Evolutionary conservation across 352 stramenopile genomes (phyloP).

Genomic region (Phytophthora pseudosyringae): DNA sequence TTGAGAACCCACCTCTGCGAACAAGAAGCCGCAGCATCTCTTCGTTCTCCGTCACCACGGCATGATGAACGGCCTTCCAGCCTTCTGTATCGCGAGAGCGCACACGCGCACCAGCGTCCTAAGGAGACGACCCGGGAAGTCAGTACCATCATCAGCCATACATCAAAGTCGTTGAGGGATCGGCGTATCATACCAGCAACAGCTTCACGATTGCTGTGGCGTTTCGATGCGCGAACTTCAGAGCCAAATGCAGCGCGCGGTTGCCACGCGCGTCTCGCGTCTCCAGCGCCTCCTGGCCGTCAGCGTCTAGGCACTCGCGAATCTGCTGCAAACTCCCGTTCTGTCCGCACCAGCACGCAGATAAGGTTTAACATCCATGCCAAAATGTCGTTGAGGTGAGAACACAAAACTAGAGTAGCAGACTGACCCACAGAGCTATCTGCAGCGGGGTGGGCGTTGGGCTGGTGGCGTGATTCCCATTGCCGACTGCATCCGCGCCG

Average conservation of each 20-base stretch:
- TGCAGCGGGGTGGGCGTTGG: constrained; percentile 50
- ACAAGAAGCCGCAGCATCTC: constrained; percentile 64
- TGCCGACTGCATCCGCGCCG: constrained; percentile 1
- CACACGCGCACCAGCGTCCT: constrained; percentile 68
- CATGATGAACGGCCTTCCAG: constrained; percentile 75
- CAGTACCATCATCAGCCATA: not conserved
- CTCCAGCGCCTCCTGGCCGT: constrained; percentile 47
- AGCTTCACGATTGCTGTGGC: constrained; percentile 56
- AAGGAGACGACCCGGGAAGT: not conserved
- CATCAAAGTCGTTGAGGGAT: not conserved
- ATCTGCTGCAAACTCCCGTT: constrained; percentile 72
- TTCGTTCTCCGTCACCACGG: constrained; percentile 65
- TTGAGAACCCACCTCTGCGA: constrained; percentile 36
- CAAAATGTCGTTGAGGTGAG: not conserved
- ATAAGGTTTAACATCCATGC: not conserved
- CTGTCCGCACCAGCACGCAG: constrained; percentile 21
- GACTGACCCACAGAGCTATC: constrained; percentile 64
- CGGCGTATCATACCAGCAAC: constrained; percentile 48
- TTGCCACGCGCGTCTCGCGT: constrained; percentile 62
- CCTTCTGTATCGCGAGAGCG: constrained; percentile 61
- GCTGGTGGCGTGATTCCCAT: constrained; percentile 1
- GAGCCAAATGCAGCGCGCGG: constrained; percentile 63
- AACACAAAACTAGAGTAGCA: no score
- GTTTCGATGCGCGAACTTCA: constrained; percentile 76
- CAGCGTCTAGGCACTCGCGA: constrained; percentile 33